Base-by-base conservation (phyloP, 2,329 filamentous ascomycete species). In the Hypoxylon sp. region DNA sequence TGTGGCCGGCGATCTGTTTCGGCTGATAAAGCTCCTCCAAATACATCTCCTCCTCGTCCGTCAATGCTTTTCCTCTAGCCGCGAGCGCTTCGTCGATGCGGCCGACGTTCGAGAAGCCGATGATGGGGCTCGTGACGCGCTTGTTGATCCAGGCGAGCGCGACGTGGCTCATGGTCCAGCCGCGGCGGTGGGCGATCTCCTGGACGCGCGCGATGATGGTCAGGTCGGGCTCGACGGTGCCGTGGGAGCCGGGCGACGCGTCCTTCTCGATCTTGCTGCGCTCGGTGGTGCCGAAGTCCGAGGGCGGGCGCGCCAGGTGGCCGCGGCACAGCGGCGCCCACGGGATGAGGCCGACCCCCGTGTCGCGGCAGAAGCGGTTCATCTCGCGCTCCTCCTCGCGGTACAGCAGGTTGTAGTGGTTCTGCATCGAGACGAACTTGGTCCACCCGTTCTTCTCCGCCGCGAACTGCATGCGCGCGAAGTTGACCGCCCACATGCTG, bases 371-470 rank as follows among this genome's bases (percentile, higher is more conserved):
- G 72, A 77, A 80, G 34, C 75, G 75, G 69, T 74, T 79, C 78
- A 80, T 80, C 73, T 81, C 79, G 43, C 79, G 76, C 73, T 81
- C 79, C 60, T 91, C 89, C 72, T 91, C 88, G n/a, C 89, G 82
- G 74, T 89, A 89, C 3, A 86, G 71, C 7, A 87, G 76, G 69
- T 86, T 87, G 74, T 89, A 85, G 58, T 84, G 80, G 68, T 87
- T 86, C 69, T 89, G 86, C 86, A 89, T 89, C 17, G 79, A 82
- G 65, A 88, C 76, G 70, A 89, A 88, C 72, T 87, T 84, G 15
- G 83, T 85, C 85, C 85, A 88, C 24, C 84, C 69, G 47, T 69
- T 59, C 55, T 59, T 62, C 62, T 71, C 68, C 11, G 87, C 87
- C n/a, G 78, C 79, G 66, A 82, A 83, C 70, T 89, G 86, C 73